Percentiles rank a stretch among this genome's conserved stretches.
phyloP scores from a whole-genome alignment of 2,329 filamentous ascomycete genomes.

The Anthostomella pinea region DNA sequence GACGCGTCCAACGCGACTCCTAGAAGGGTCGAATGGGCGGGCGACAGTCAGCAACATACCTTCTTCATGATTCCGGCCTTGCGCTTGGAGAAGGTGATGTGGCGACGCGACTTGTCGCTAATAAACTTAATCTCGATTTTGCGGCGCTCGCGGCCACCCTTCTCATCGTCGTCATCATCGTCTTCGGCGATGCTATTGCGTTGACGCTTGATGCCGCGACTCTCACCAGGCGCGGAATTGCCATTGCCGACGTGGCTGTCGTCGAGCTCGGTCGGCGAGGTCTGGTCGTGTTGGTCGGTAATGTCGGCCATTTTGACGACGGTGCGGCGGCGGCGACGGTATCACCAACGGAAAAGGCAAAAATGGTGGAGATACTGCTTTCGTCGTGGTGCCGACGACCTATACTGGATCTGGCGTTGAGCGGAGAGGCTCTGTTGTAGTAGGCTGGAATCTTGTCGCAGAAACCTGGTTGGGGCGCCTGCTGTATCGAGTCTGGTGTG shows the following conservation, averaged over 20 bases:
- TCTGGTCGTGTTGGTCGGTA: slow-evolving; percentile 73
- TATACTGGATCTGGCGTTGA: slow-evolving; percentile 64
- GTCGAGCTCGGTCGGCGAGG: slow-evolving; percentile 71
- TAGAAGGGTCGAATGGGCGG: slow-evolving; percentile 4
- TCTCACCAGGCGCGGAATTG: slow-evolving; percentile 60
- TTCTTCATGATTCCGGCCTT: slow-evolving; percentile 99
- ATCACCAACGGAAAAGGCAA: slow-evolving; percentile 53
- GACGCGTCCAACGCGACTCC: slow-evolving; percentile 17
- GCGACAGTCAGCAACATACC: slow-evolving; percentile 54
- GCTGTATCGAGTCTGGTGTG: slow-evolving; percentile 49
- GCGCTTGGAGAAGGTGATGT: slow-evolving; percentile 99
- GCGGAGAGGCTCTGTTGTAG: slow-evolving; percentile 48
- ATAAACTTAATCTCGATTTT: slow-evolving; percentile 99
- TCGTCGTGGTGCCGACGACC: slow-evolving; percentile 63
- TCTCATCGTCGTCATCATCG: slow-evolving; percentile 96
- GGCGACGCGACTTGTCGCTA: slow-evolving; percentile 97
- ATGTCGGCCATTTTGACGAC: slow-evolving; percentile 75
- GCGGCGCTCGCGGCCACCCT: slow-evolving; percentile 93
- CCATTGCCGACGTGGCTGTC: slow-evolving; percentile 75
- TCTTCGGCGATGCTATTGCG: slow-evolving; percentile 83
- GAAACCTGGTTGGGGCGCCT: slow-evolving; percentile 52
- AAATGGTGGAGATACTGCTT: slow-evolving; percentile 61
- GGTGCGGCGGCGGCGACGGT: slow-evolving; percentile 32
- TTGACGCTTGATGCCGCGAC: slow-evolving; percentile 84
- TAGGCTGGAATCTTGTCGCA: slow-evolving; percentile 46